Evolutionary conservation across 2,329 filamentous ascomycete species (phyloP).

Genomic region (Allantophomopsis lycopodina): DNA sequence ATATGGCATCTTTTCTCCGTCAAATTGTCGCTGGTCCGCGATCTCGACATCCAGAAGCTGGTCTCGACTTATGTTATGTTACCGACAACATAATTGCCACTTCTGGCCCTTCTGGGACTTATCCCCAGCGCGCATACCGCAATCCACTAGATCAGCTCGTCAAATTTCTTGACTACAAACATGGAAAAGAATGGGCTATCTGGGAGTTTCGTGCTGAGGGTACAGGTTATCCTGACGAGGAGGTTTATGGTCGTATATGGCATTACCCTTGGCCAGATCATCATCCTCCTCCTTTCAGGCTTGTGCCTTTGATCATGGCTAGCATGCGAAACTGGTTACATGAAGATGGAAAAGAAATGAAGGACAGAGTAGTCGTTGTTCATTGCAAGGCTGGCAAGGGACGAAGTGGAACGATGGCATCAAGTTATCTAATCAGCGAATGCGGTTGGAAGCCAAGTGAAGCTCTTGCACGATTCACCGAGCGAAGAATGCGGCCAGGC

Average conservation of each 20-base stretch:
- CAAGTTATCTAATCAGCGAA: slow-evolving; percentile 82
- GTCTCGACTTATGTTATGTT: slow-evolving; percentile 90
- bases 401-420: slow-evolving; percentile 75
- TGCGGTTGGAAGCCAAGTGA: slow-evolving; percentile 56
- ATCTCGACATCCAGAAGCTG: slow-evolving; percentile 70
- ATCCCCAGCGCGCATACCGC: slow-evolving; percentile 83
- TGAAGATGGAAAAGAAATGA: slow-evolving; percentile 13
- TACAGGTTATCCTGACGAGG: slow-evolving; percentile 84
- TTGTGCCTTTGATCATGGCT: slow-evolving; percentile 80
- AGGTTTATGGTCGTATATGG: slow-evolving; percentile 72
- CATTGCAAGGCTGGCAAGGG: slow-evolving; percentile 98
- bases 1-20: slow-evolving; percentile 65
- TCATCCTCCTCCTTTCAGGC: slow-evolving; percentile 82
- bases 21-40: slow-evolving; percentile 86
- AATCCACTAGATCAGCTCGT: slow-evolving; percentile 85
- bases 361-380: slow-evolving; percentile 63
- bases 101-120: slow-evolving; percentile 79
- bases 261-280: slow-evolving; percentile 98
- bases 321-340: slow-evolving; percentile 84
- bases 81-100: slow-evolving; percentile 63
- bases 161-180: slow-evolving; percentile 73
- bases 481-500: slow-evolving; percentile 73
- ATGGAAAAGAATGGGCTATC: slow-evolving; percentile 77
- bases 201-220: slow-evolving; percentile 98
- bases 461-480: slow-evolving; percentile 57